phyloP scores from a whole-genome alignment of 2,329 filamentous ascomycete genomes.

The Trichoderma sp. region DNA sequence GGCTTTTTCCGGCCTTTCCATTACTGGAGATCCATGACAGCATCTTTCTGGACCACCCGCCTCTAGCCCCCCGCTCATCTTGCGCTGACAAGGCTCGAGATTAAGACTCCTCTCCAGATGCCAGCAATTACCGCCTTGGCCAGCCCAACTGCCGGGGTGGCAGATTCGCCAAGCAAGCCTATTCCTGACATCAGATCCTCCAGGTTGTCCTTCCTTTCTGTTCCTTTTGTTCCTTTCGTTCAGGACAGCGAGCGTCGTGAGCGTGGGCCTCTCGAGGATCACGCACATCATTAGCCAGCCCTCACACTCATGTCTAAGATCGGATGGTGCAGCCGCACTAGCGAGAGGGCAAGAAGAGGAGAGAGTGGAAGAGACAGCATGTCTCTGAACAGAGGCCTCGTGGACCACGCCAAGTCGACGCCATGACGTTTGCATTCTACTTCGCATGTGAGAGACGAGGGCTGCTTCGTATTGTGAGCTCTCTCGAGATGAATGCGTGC shows the following conservation, averaged over 20 bases:
- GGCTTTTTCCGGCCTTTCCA: not conserved
- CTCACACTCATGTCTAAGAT: not conserved
- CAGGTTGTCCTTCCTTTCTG: not conserved
- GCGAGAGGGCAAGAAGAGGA: not conserved
- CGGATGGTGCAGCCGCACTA: conserved; percentile 8
- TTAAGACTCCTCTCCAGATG: not conserved
- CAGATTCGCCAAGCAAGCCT: not conserved
- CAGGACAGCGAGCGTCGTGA: not conserved
- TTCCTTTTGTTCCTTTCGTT: not conserved
- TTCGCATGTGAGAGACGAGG: not conserved
- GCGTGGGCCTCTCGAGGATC: not conserved
- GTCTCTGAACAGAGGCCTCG: not conserved
- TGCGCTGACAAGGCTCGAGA: conserved; percentile 11
- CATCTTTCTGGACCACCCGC: conserved; percentile 4
- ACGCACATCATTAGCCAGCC: not conserved
- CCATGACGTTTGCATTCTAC: not conserved
- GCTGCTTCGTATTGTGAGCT: not conserved
- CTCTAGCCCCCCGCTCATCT: not conserved
- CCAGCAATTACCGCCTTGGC: conserved; percentile 14
- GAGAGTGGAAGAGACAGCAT: not conserved
- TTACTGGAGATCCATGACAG: not conserved
- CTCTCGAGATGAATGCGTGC: not conserved
- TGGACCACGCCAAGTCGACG: not conserved
- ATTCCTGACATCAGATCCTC: conserved; percentile 6
- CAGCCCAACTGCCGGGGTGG: conserved; percentile 5